Evolutionary conservation across 2,329 filamentous ascomycete species (phyloP).

Genomic region (Penicillium fuscoglaucum): DNA sequence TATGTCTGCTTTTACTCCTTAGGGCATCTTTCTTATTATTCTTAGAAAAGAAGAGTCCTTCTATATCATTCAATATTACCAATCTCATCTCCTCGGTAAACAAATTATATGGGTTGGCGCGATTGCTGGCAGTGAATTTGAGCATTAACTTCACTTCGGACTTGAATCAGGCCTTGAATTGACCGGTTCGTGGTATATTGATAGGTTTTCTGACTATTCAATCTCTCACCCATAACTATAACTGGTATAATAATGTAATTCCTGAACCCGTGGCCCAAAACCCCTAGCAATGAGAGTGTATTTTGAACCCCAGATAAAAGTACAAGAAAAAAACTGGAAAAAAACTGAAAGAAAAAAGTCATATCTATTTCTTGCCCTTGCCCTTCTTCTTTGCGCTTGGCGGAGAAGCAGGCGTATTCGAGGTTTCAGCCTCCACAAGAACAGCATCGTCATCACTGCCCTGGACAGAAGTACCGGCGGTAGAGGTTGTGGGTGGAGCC

Average conservation of each 20-base stretch:
- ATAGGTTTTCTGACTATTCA: background rate
- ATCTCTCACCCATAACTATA: background rate
- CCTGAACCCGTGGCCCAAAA: background rate
- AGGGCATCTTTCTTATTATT: too few relatives aligned
- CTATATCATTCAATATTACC: too few relatives aligned
- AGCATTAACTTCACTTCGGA: too few relatives aligned
- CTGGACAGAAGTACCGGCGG: slow-evolving; percentile 36
- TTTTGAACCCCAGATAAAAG: slow-evolving; percentile 4
- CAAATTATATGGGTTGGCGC: too few relatives aligned
- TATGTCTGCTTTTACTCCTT: too few relatives aligned
- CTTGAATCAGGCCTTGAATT: background rate
- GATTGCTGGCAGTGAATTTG: too few relatives aligned
- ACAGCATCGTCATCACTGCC: slow-evolving; percentile 72
- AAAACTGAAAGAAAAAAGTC: background rate
- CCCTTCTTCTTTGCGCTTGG: slow-evolving; percentile 44
- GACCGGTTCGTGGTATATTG: background rate
- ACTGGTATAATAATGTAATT: slow-evolving; percentile 7
- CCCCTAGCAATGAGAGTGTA: background rate
- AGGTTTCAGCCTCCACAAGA: slow-evolving; percentile 66
- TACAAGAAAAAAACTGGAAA: background rate
- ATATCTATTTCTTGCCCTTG: slow-evolving; percentile 49
- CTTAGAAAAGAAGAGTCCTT: too few relatives aligned
- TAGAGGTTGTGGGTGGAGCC: slow-evolving; percentile 27
- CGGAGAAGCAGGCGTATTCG: slow-evolving; percentile 29
- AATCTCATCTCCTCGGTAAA: too few relatives aligned